A percentile compares a stretch with the other conserved stretches of the same genome.
Evolutionary conservation across 192 early-diverging fungal species (phyloP).

Genomic region (Borealophlyctis nickersoniae): DNA sequence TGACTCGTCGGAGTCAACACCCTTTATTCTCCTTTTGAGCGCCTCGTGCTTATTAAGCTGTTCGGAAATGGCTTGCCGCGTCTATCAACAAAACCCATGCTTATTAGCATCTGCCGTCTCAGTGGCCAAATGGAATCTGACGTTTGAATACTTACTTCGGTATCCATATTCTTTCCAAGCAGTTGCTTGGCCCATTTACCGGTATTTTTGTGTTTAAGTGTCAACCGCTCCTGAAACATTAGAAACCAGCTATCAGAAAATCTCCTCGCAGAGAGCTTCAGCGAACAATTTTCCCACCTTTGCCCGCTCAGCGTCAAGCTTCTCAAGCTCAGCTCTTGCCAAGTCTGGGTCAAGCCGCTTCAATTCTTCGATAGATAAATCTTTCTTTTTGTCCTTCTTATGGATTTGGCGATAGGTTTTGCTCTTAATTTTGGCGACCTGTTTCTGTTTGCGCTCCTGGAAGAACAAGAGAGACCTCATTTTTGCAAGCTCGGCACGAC

Average conservation of each 20-base stretch:
- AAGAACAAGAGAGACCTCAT: slow-evolving; percentile 95
- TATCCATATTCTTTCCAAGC: slow-evolving; percentile 38
- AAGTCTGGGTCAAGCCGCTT: slow-evolving; percentile 60
- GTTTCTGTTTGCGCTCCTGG: slow-evolving; percentile 85
- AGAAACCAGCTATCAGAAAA: background rate
- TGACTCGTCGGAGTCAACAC: slow-evolving; percentile 52
- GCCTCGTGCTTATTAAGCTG: slow-evolving; percentile 77
- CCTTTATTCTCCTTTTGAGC: slow-evolving; percentile 79
- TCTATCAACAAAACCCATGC: too few relatives aligned
- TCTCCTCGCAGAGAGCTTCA: background rate
- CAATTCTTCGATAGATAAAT: slow-evolving; percentile 50
- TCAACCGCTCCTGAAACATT: slow-evolving; percentile 75
- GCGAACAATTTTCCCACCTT: slow-evolving; percentile 29
- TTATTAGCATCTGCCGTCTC: background rate
- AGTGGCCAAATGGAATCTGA: slow-evolving; percentile 8
- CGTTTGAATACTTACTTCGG: too few relatives aligned
- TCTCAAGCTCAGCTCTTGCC: slow-evolving; percentile 61
- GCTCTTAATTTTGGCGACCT: slow-evolving; percentile 96
- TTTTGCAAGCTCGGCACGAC: slow-evolving; percentile 75
- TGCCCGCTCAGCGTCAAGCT: slow-evolving; percentile 76
- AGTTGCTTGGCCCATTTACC: slow-evolving; percentile 94
- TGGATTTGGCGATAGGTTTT: slow-evolving; percentile 88
- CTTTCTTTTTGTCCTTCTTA: slow-evolving; percentile 69
- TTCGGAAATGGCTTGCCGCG: slow-evolving; percentile 78
- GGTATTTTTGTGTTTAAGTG: slow-evolving; percentile 89